Base-by-base conservation (phyloP, 1,284 basidiomycete species). In the Violaceomyces palustris region DNA sequence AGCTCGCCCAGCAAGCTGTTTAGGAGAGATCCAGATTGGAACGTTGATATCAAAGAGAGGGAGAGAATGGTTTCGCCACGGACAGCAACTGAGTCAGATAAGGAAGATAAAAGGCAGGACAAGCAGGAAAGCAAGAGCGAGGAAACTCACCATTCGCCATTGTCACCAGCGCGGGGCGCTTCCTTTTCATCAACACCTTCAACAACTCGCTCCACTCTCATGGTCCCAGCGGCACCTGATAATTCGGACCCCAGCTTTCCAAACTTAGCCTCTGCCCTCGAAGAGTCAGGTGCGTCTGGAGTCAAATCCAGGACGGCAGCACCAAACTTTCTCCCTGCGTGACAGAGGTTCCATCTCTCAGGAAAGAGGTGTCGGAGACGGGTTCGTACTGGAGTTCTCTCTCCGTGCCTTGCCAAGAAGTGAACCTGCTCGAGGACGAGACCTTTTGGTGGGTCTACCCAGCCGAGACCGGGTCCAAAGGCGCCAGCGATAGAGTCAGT, bases 1-100 rank as follows among this genome's bases (percentile, higher is more conserved):
- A 89, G 74, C 68, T 88, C 86, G 23, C 87, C 87, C 12, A 87
- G 75, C 45, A 88, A 74, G 69, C n/a, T n/a, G n/a, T n/a, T n/a
- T n/a, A n/a, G n/a, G n/a, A n/a, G n/a, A n/a, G n/a, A 9, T 36
- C 3, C 11, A 14, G n/a, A 4, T 14, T 32, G n/a, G 4, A 17
- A 9, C 30, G 32, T 18, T 36, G 31, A 42, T 35, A 40, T 15
- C 23, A 6, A 15, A 10, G 31, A 33, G 11, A 9, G 31, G 19
- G 31, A 10, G 10, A 18, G 17, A 18, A 33, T 18, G 17, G 11
- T 15, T 12, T 12, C 31, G 8, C 8, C 18, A 10, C n/a, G n/a
- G n/a, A n/a, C n/a, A n/a, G n/a, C n/a, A n/a, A n/a, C n/a, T n/a
- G n/a, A n/a, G n/a, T n/a, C n/a, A n/a, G n/a, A n/a, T n/a, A n/a